phyloP scores from a whole-genome alignment of 441 rosid species.

The Capsella rubella region DNA sequence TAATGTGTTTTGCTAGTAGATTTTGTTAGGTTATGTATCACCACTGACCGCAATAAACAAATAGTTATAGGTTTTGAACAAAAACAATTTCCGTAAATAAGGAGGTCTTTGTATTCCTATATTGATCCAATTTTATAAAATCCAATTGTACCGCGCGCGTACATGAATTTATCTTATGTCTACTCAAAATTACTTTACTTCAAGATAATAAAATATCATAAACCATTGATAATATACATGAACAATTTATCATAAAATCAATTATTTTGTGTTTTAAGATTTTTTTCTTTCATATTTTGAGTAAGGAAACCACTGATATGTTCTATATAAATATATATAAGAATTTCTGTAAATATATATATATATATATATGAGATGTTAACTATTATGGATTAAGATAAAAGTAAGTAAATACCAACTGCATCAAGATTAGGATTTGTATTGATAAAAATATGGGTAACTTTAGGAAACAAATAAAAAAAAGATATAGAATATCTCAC shows the following conservation, averaged over 20 bases:
- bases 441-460: background rate
- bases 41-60: background rate
- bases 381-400: constrained; percentile 11
- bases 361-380: background rate
- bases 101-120: background rate
- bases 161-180: too few species aligned
- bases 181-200: too few species aligned
- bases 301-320: too few species aligned
- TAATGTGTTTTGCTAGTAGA: too few species aligned
- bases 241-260: too few species aligned
- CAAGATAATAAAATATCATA: too few species aligned
- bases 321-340: background rate
- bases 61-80: background rate
- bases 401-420: constrained; percentile 17
- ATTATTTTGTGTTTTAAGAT: too few species aligned
- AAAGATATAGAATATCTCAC: constrained; percentile 1
- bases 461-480: background rate
- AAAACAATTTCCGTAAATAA: background rate
- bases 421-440: constrained; percentile 2
- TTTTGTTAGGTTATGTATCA: background rate
- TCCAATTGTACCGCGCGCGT: background rate
- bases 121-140: background rate
- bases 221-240: too few species aligned
- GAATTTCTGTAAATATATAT: background rate
- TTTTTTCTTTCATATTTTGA: too few species aligned